Conservation (phyloP, 2,329 filamentous ascomycete genomes). For the Colletotrichum tropicicola region DNA sequence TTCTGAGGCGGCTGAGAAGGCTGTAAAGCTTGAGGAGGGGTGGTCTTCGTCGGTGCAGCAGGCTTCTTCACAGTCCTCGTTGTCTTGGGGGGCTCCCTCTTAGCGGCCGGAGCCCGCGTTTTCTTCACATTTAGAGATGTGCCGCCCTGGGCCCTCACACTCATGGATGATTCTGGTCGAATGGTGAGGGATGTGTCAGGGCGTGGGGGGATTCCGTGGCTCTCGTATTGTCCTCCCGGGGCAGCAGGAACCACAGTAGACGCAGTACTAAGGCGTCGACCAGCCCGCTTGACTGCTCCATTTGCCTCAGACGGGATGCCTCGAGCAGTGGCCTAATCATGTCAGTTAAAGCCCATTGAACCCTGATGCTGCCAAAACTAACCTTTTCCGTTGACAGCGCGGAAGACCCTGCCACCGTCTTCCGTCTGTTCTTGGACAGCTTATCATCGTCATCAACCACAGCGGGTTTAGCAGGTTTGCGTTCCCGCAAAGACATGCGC, state of each 20-base stretch:
- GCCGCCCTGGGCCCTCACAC: conserved; percentile 45
- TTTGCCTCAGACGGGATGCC: conserved; percentile 37
- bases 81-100: conserved; percentile 49
- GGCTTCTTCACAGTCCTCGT: conserved; percentile 48
- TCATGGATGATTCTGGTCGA: conserved; percentile 51
- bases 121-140: conserved; percentile 65
- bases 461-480: conserved; percentile 67
- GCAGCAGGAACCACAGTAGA: conserved; percentile 43
- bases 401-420: conserved; percentile 66
- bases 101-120: conserved; percentile 58
- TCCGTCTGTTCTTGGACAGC: conserved; percentile 60
- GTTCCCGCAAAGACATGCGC: conserved; percentile 77
- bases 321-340: conserved; percentile 42
- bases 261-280: conserved; percentile 60
- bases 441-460: conserved; percentile 56
- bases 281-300: conserved; percentile 42
- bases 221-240: background rate
- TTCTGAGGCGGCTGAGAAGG: conserved; percentile 5
- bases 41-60: conserved; percentile 26
- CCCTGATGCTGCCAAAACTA: conserved; percentile 12
- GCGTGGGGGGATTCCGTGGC: conserved; percentile 30
- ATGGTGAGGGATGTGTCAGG: conserved; percentile 47
- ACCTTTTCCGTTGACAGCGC: conserved; percentile 56
- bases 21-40: background rate
- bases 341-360: conserved; percentile 17